These are phyloP conservation scores for Gigaspora rosea DNA, from an alignment of 192 early-diverging fungal species.

Conservation along the genomic window DNA sequence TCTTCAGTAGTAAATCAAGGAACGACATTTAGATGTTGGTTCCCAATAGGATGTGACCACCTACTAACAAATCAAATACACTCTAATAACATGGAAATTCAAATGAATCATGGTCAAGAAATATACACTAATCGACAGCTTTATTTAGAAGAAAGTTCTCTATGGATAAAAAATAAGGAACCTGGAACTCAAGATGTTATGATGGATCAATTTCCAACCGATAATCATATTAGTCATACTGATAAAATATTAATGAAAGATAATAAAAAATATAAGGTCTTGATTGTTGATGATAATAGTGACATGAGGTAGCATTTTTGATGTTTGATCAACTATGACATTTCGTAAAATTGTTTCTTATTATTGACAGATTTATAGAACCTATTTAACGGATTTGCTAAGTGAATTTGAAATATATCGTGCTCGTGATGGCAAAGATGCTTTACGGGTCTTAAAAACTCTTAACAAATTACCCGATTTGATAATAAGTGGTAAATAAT, in stretches of 20 bases:
- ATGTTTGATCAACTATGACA: not conserved
- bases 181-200: too few relatives aligned
- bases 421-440: constrained; percentile 44
- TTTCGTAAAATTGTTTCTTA: not conserved
- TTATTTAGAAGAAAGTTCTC: constrained; percentile 37
- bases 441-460: constrained; percentile 30
- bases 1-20: constrained; percentile 47
- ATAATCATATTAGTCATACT: too few relatives aligned
- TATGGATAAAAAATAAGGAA: constrained; percentile 30
- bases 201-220: too few relatives aligned
- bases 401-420: constrained; percentile 39
- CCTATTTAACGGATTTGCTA: constrained; percentile 36
- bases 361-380: not conserved
- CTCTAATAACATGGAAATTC: not conserved
- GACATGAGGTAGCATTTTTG: constrained; percentile 40
- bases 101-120: not conserved
- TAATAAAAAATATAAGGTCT: constrained; percentile 10
- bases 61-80: constrained; percentile 43
- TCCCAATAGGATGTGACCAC: constrained; percentile 53
- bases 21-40: constrained; percentile 47
- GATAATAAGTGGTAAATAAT: constrained; percentile 40
- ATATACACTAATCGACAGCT: constrained; percentile 34
- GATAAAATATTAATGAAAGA: too few relatives aligned
- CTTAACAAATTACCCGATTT: constrained; percentile 26
- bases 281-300: constrained; percentile 49